A percentile compares a stretch with the other conserved stretches of the same genome.
Conservation (phyloP, 2,329 filamentous ascomycete species). For the Pseudocercospora pini-densiflorae region DNA sequence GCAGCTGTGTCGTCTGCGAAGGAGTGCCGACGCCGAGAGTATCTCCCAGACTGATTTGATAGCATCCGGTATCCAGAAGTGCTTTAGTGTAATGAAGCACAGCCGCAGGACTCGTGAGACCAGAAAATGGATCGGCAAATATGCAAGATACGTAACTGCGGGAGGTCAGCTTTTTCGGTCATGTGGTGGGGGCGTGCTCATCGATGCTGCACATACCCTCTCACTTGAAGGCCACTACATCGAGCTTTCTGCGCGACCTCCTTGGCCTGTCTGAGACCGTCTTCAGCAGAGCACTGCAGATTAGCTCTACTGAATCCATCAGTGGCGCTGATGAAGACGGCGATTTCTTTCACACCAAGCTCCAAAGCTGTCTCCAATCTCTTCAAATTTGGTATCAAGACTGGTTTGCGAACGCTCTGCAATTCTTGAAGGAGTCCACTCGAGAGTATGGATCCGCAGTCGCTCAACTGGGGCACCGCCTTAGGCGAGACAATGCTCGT, state of each 20-base stretch:
- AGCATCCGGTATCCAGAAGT: conserved; percentile 33
- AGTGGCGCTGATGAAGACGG: conserved; percentile 48
- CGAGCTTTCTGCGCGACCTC: conserved; percentile 38
- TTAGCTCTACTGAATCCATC: conserved; percentile 50
- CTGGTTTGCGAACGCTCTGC: conserved; percentile 32
- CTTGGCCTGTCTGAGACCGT: conserved; percentile 42
- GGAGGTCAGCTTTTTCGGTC: conserved; percentile 15
- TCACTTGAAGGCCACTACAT: conserved; percentile 37
- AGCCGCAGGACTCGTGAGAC: conserved; percentile 22
- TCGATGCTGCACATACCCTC: conserved; percentile 28
- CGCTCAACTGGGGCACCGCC: conserved; percentile 55
- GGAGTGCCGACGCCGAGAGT: conserved; percentile 31
- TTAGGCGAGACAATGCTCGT: conserved; percentile 59
- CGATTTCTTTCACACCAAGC: conserved; percentile 43
- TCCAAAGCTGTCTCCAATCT: conserved; percentile 63
- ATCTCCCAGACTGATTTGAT: conserved; percentile 35
- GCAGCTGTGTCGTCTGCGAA: conserved; percentile 25
- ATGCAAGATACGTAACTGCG: conserved; percentile 49
- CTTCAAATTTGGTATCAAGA: conserved; percentile 48
- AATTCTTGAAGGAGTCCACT: neutral
- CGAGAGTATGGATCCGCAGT: conserved; percentile 25
- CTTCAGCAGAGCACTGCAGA: conserved; percentile 46
- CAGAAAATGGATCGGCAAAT: conserved; percentile 46
- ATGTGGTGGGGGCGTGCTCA: neutral
- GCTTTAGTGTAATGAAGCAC: conserved; percentile 23